Evolutionary conservation across 768 basidiomycete genomes (phyloP), one percentile per base, ranked within the genome.

Genomic region (Tricholomella constricta): DNA sequence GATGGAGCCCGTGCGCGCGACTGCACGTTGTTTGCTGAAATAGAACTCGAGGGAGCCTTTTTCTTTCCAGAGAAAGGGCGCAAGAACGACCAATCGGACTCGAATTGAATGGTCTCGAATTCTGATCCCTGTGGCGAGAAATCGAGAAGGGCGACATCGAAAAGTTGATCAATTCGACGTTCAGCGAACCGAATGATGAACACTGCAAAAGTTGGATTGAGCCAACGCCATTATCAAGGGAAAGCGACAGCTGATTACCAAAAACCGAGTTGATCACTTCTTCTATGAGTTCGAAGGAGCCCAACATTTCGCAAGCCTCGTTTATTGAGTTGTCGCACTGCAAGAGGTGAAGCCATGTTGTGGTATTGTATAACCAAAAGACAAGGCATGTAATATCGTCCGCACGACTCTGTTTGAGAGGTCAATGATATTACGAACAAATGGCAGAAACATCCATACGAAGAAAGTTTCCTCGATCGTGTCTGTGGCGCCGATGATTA

Each of bases 111-210:
- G 26, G 83, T 79, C 46, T 90, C 91, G 49, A 93, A 85, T 60
- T 89, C 88, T 4, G 83, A 81, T 2, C 88, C 82, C n/a, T 85
- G 76, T 0, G 92, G 81, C 8, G 88, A 81, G 63, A 89, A 86
- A 45, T 98, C 94, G 42, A 99, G 78, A 44, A 98, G 71, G 0
- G 90, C 82, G 1, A 81, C 70, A 63, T 98, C 94, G 9, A 99
- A 78, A 23, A 97, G 72, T 44, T 84, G 79, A 67, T 98, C 96
- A 69, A 98, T 91, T 58, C 83, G 83, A 48, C 88, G 80, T 69
- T 99, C 97, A 7, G 90, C 88, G 59, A 89, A 86, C 48, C 97
- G 89, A 56, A 98, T 96, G 60, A 98, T 85, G 69, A 98, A 97
- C 20, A 98, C 97, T 97, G 60, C 4, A 51, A 35, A 26, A 37